phyloP scores from a whole-genome alignment of 148 eudicot species.

The Persicaria tinctoria region DNA sequence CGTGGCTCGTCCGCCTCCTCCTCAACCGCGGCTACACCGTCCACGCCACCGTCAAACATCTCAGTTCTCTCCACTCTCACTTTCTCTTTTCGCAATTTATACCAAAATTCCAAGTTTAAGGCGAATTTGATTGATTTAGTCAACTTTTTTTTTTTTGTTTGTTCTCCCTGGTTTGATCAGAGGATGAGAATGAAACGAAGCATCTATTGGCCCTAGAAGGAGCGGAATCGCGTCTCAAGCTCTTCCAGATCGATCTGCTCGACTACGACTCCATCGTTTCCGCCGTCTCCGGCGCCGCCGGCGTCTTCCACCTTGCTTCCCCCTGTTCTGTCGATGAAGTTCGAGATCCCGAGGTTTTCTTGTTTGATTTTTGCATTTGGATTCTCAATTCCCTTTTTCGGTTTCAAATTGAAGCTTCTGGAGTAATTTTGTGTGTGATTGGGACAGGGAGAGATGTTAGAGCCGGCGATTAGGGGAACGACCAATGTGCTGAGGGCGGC shows the following conservation, averaged over 20 bases:
- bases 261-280: conserved; percentile 56
- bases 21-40: too few relatives aligned
- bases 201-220: conserved; percentile 61
- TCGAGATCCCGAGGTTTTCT: conserved; percentile 55
- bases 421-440: background rate
- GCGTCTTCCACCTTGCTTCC: conserved; percentile 86
- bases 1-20: too few relatives aligned
- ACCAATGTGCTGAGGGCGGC: conserved; percentile 69
- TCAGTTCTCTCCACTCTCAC: too few relatives aligned
- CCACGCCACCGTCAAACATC: too few relatives aligned
- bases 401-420: background rate
- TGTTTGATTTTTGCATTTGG: background rate
- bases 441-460: conserved; percentile 47
- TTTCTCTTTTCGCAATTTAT: too few relatives aligned
- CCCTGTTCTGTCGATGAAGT: conserved; percentile 63
- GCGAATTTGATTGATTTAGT: too few relatives aligned
- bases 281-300: conserved; percentile 42
- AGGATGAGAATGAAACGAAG: conserved; percentile 67
- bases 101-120: too few relatives aligned
- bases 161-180: conserved; percentile 17
- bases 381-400: background rate
- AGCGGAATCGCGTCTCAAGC: conserved; percentile 42
- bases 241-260: conserved; percentile 79
- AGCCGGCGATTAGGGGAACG: conserved; percentile 80
- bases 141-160: too few relatives aligned